Base-by-base conservation (phyloP, 2,329 filamentous ascomycete species). In the Epichloe sp. region DNA sequence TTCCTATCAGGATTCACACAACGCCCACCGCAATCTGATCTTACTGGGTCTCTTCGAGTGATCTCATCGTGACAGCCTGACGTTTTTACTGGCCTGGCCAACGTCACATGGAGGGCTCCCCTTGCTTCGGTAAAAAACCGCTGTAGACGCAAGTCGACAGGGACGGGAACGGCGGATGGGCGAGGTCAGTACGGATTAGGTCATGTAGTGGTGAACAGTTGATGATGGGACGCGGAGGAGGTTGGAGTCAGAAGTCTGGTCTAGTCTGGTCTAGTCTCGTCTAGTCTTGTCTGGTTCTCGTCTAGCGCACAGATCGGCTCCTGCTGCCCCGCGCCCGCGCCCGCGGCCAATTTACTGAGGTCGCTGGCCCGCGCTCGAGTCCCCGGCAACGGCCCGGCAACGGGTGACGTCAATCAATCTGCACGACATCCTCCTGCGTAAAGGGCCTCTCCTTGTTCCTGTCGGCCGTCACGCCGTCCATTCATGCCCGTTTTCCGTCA, bases 21-120 rank as follows among this genome's bases (percentile, higher is more conserved):
- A 42, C 31, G 34, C 21, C 34, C 26, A 21, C 17, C 35, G 15
- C 36, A 5, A 11, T 31, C 47, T 49, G 44, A 44, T 60, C 68
- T 58, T 58, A 70, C 68, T 63, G 60, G 42, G 63, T 64, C 58
- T 70, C 68, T 45, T 69, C 61, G 36, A 69, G 59, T 44, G 68
- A 58, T 52, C 64, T 65, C 68, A 70, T 70, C 42, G 50, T 59
- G 57, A 50, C n/a, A 34, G 35, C 21, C 44, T 26, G 31, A 15
- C 15, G 14, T 14, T 23, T 35, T 31, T n/a, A 15, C 26, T 21
- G 47, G 37, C 10, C 47, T 7, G n/a, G 37, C 47, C 19, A 26
- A 31, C 26, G 8, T 34, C 19, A 26, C 17, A 41, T 26, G 26
- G 42, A 26, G 36, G 37, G 35, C 34, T 49, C 38, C 26, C 35